Evolutionary conservation across 148 eudicot genomes (phyloP).

Genomic region (Hydrangea macrophylla): DNA sequence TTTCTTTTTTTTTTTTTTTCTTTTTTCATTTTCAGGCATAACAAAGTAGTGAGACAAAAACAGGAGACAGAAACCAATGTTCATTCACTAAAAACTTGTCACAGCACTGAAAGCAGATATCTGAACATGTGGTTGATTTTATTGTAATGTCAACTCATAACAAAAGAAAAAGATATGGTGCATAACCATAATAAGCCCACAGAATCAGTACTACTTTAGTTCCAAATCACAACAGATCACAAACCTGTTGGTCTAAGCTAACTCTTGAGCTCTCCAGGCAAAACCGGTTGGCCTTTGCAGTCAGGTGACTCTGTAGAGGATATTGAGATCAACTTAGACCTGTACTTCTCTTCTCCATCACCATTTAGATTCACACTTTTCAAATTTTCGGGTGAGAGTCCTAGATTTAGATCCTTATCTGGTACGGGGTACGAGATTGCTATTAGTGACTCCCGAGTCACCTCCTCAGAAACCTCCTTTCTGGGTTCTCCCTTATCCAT

Average conservation of each 20-base stretch:
- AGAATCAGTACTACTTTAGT: not conserved
- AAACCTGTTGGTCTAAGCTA: slow-evolving; percentile 1
- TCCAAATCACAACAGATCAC: slow-evolving; percentile 11
- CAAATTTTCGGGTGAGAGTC: slow-evolving; percentile 5
- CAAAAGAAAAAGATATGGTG: not conserved
- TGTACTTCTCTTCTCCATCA: slow-evolving; percentile 28
- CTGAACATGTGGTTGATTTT: not conserved
- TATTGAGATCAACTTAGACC: slow-evolving; percentile 47
- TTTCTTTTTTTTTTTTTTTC: too few species aligned
- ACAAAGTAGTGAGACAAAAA: not conserved
- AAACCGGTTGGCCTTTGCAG: slow-evolving; percentile 14
- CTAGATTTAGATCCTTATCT: slow-evolving; percentile 18
- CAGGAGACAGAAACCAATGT: not conserved
- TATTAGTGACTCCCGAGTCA: slow-evolving; percentile 50
- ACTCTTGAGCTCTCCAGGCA: slow-evolving; percentile 19
- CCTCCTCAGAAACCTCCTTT: slow-evolving; percentile 26
- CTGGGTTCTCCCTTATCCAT: slow-evolving; percentile 39
- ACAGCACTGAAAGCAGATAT: not conserved
- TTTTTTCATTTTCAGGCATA: too few species aligned
- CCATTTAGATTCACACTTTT: slow-evolving; percentile 6
- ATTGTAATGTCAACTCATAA: not conserved
- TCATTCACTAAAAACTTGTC: not conserved
- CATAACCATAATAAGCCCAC: not conserved
- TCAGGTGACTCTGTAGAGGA: slow-evolving; percentile 36
- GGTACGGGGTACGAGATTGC: slow-evolving; percentile 40